Evolutionary conservation across 306 rosid species (phyloP).

Genomic region (Gastrolobium villosum): DNA sequence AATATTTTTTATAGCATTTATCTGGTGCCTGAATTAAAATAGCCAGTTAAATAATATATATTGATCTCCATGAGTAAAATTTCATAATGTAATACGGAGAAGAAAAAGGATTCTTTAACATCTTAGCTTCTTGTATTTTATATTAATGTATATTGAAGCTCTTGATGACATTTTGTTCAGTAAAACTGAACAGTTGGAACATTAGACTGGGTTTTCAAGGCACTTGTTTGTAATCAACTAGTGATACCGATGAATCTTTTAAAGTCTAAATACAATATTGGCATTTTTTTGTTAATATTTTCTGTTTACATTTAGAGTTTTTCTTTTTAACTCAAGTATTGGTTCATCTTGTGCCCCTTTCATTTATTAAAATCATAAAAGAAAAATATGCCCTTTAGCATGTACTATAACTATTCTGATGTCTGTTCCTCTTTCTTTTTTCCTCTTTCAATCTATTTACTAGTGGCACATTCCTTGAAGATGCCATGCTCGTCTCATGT

Average conservation of each 20-base stretch:
- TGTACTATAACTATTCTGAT: slow-evolving; percentile 43
- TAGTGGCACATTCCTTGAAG: slow-evolving; percentile 95
- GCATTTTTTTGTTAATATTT: background rate
- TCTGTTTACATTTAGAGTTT: slow-evolving; percentile 13
- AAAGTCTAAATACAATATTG: slow-evolving; percentile 19
- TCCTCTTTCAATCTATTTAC: slow-evolving; percentile 37
- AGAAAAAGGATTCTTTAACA: slow-evolving; percentile 8
- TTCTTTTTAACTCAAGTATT: slow-evolving; percentile 29
- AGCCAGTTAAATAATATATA: background rate
- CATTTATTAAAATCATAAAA: slow-evolving; percentile 10
- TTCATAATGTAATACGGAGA: background rate
- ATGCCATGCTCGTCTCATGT: slow-evolving; percentile 92
- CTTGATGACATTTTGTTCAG: background rate
- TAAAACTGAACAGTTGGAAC: slow-evolving; percentile 3
- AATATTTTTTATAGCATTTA: slow-evolving; percentile 11
- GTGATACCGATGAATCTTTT: slow-evolving; percentile 1
- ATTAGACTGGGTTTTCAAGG: slow-evolving; percentile 31
- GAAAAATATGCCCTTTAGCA: slow-evolving; percentile 34
- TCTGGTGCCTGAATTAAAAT: slow-evolving; percentile 27
- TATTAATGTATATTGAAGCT: background rate
- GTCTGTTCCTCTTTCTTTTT: slow-evolving; percentile 14
- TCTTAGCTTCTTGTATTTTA: background rate
- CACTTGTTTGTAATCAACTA: background rate
- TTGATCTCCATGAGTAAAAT: slow-evolving; percentile 22
- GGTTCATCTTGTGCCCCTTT: slow-evolving; percentile 3